Evolutionary conservation across 305 asterid species (phyloP).

Genomic region (Coffea humblotiana): DNA sequence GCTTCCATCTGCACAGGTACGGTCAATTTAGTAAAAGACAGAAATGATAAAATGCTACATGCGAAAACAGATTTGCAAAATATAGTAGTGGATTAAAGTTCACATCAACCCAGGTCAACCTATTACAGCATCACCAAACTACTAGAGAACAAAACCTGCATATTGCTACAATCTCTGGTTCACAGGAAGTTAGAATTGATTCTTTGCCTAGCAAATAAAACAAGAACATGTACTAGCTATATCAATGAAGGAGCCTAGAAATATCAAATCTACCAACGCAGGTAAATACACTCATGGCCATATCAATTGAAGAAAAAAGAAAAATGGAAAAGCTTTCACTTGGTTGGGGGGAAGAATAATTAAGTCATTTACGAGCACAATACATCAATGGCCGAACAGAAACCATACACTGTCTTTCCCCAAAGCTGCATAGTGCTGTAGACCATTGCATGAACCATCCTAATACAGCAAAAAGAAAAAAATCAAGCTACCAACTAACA

Average conservation of each 20-base stretch:
- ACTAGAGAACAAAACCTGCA: not conserved
- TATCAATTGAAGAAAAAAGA: not conserved
- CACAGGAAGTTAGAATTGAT: not conserved
- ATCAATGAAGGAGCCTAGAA: not conserved
- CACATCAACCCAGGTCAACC: not conserved
- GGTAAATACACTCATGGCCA: not conserved
- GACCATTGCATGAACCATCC: conserved; percentile 99
- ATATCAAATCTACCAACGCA: not conserved
- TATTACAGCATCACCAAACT: not conserved
- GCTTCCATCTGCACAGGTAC: conserved; percentile 73
- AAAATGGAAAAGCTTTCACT: not conserved
- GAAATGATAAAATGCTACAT: conserved; percentile 13
- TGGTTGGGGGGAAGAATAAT: not conserved
- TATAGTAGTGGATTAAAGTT: not conserved
- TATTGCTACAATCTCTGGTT: not conserved
- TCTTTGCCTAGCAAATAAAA: not conserved
- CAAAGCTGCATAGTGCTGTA: conserved; percentile 96
- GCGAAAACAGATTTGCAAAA: not conserved
- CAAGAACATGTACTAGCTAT: not conserved
- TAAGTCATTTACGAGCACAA: not conserved
- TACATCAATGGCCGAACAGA: conserved; percentile 6
- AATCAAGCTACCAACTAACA: conserved; percentile 8
- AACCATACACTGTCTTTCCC: conserved; percentile 80
- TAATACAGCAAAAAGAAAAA: conserved; percentile 26
- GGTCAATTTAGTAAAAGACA: conserved; percentile 20